Evolutionary conservation across 768 basidiomycete species (phyloP).

Genomic region (Rhodotorula graminis): DNA sequence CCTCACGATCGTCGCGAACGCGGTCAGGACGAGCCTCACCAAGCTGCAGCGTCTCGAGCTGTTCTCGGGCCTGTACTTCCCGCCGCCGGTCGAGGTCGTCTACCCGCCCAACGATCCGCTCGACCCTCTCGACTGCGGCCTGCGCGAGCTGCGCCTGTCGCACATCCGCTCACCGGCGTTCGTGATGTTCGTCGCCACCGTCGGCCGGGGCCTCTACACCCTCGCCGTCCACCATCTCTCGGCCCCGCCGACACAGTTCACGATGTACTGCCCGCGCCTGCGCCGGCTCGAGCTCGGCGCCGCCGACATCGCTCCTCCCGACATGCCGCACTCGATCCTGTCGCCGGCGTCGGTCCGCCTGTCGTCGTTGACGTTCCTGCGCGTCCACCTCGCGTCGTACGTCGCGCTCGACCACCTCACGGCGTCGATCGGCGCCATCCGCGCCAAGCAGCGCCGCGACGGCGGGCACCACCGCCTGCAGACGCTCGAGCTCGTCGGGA

Average conservation of each 20-base stretch:
- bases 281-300: slow-evolving; percentile 30
- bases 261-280: not conserved
- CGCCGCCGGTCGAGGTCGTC: not conserved
- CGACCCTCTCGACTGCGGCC: not conserved
- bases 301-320: not conserved
- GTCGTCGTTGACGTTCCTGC: slow-evolving; percentile 3
- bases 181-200: not conserved
- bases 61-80: slow-evolving; percentile 27
- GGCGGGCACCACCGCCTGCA: not conserved
- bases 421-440: not conserved
- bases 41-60: slow-evolving; percentile 18
- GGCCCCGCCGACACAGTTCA: not conserved
- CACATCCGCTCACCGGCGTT: not conserved
- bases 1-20: not conserved
- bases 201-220: slow-evolving; percentile 10
- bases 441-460: not conserved
- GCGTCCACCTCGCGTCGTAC: slow-evolving; percentile 7
- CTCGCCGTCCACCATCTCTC: slow-evolving; percentile 21
- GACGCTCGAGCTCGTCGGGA: slow-evolving; percentile 10
- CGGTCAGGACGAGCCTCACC: not conserved
- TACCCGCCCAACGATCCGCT: not conserved
- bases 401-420: not conserved
- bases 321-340: not conserved
- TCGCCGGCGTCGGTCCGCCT: too few relatives aligned
- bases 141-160: slow-evolving; percentile 29